Conservation (phyloP, 2,329 filamentous ascomycete species). For the Fusarium caatingaense region DNA sequence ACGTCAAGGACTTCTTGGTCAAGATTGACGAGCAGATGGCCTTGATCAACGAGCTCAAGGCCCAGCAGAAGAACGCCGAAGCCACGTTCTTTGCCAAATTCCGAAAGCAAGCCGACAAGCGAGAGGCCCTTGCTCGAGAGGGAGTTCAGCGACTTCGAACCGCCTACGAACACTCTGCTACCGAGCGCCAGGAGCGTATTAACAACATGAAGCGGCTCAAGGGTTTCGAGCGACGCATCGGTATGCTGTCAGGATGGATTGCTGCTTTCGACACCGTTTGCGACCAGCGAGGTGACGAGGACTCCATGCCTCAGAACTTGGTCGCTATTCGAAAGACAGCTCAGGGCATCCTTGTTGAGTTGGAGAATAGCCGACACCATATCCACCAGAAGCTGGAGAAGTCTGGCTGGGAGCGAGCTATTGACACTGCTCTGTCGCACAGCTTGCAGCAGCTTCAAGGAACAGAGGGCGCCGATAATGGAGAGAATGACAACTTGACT, state of each 20-base stretch:
- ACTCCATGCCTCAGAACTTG: conserved; percentile 75
- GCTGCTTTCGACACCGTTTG: conserved; percentile 88
- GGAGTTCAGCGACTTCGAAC: conserved; percentile 81
- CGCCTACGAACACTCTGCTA: conserved; percentile 83
- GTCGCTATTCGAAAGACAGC: conserved; percentile 86
- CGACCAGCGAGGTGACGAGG: conserved; percentile 65
- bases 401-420: conserved; percentile 84
- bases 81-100: conserved; percentile 86
- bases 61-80: conserved; percentile 91
- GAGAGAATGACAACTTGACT: conserved; percentile 76
- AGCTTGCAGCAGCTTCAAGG: conserved; percentile 82
- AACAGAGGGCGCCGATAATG: conserved; percentile 57
- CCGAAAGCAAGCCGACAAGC: conserved; percentile 88
- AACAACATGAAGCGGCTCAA: conserved; percentile 84
- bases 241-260: conserved; percentile 90
- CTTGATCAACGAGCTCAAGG: conserved; percentile 95
- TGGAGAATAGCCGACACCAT: conserved; percentile 91
- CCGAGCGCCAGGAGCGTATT: conserved; percentile 82
- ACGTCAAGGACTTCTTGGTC: conserved; percentile 98
- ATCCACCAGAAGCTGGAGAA: conserved; percentile 86
- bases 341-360: conserved; percentile 85
- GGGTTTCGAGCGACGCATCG: conserved; percentile 85
- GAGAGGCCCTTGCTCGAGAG: conserved; percentile 79
- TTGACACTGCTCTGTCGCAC: conserved; percentile 90
- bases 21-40: conserved; percentile 99